Evolutionary conservation across 192 early-diverging fungal species (phyloP), one percentile per base, ranked within the genome.

Genomic region (Diversispora eburnea): DNA sequence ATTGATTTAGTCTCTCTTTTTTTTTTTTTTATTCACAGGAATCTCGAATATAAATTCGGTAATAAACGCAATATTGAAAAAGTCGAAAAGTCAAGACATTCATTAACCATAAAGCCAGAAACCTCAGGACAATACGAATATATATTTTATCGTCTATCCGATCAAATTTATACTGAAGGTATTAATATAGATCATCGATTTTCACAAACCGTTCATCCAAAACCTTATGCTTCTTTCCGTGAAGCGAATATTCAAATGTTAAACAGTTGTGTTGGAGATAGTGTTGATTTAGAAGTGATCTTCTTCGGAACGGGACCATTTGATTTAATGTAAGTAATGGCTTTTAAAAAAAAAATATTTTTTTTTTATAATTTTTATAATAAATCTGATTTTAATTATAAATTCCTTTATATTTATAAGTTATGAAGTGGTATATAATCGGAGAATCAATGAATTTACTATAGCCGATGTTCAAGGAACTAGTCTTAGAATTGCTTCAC

Each of bases 181-280:
- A 15, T 73, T 20, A 25, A 73, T 20, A 73, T 73, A 6, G 61
- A 59, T 61, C 46, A 63, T 64, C 39, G 15, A 1, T 73, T 82
- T 7, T 51, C 79, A 5, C 83, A 84, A 58, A 54, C 70, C 6
- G 83, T 84, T 49, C 80, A 80, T 58, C 83, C 83, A 10, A 81
- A 84, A 71, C 83, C 83, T 19, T 49, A 76, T 51, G 83, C 83
- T 22, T 52, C 57, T 46, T 81, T 84, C 49, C 52, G 42, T 54
- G 42, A 17, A 17, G 8, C n/a, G 20, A 43, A 43, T 9, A 33
- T 47, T 73, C 45, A 51, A 13, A 17, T 13, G 15, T 43, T 72
- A 33, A 77, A 77, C 33, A 80, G 76, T 15, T 84, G 83, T 73
- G 49, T 84, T 61, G 80, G 80, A 33, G 77, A 79, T 68, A 15